phyloP scores from a whole-genome alignment of 352 stramenopile species.

The Phytophthora pini region DNA sequence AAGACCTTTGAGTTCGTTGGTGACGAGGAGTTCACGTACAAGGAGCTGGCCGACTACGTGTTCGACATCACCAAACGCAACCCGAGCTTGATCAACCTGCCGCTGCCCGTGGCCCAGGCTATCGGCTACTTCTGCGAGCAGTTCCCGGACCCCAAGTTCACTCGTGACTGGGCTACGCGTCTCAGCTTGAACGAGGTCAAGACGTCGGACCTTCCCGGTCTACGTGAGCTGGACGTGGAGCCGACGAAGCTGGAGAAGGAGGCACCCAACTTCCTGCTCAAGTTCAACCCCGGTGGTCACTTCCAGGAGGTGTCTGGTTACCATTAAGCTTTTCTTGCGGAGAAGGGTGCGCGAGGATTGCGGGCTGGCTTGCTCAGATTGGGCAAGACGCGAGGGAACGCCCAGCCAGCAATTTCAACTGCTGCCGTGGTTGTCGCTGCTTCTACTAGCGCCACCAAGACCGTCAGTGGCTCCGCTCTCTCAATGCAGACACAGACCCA shows the following conservation, averaged over 20 bases:
- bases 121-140: constrained; percentile 84
- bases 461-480: constrained; percentile 7
- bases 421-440: constrained; percentile 5
- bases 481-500: constrained; percentile 22
- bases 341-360: constrained; percentile 3
- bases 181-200: constrained; percentile 87
- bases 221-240: constrained; percentile 87
- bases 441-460: constrained; percentile 13
- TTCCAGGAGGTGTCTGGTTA: constrained; percentile 93
- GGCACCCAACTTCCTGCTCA: constrained; percentile 95
- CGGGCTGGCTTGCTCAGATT: constrained; percentile 2
- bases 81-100: constrained; percentile 82
- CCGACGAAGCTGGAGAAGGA: constrained; percentile 95
- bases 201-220: constrained; percentile 75
- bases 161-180: constrained; percentile 75
- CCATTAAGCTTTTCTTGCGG: constrained; percentile 57
- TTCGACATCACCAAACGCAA: constrained; percentile 91
- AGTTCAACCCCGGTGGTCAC: constrained; percentile 95
- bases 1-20: constrained; percentile 97
- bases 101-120: constrained; percentile 73
- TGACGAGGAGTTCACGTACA: constrained; percentile 96
- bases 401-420: constrained; percentile 15
- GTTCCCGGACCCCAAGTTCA: constrained; percentile 88
- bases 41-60: constrained; percentile 97
- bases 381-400: constrained; percentile 26